Conservation (phyloP, 2,329 filamentous ascomycete genomes). For the Tolypocladium cylindrosporum region DNA sequence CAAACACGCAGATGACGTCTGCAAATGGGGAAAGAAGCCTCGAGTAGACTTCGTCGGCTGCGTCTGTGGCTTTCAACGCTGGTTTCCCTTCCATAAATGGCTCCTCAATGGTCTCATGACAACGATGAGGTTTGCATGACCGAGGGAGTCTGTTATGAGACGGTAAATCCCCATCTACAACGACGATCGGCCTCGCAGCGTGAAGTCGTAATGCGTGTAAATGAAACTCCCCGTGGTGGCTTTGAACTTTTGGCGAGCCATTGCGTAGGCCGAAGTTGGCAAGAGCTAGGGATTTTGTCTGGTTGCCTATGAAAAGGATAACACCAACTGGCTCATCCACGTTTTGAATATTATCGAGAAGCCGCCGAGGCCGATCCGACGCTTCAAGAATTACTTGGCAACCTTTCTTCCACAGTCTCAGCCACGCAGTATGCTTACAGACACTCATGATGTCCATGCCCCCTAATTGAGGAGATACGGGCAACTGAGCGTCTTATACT, state of each 20-base stretch:
- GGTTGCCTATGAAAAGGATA: slow-evolving; percentile 1
- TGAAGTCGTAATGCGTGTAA: background rate
- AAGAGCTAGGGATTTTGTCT: background rate
- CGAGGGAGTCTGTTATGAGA: slow-evolving; percentile 1
- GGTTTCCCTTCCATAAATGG: background rate
- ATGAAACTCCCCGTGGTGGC: slow-evolving; percentile 1
- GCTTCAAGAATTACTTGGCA: background rate
- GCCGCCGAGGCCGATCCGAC: slow-evolving; percentile 2
- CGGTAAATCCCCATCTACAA: slow-evolving; percentile 3
- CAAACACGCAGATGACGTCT: slow-evolving; percentile 3
- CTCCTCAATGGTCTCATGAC: background rate
- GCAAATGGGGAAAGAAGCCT: background rate
- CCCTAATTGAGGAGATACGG: background rate
- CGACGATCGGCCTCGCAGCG: background rate
- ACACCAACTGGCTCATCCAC: background rate
- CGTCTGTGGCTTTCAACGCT: background rate
- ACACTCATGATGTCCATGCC: background rate
- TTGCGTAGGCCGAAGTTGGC: background rate
- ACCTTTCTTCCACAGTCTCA: background rate
- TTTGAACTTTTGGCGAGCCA: background rate
- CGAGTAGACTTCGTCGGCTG: background rate
- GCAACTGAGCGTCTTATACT: background rate
- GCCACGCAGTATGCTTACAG: slow-evolving; percentile 3
- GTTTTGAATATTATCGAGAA: background rate
- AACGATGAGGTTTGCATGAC: background rate